Base-by-base conservation (phyloP, 768 basidiomycete species). In the Butyriboletus loyo region DNA sequence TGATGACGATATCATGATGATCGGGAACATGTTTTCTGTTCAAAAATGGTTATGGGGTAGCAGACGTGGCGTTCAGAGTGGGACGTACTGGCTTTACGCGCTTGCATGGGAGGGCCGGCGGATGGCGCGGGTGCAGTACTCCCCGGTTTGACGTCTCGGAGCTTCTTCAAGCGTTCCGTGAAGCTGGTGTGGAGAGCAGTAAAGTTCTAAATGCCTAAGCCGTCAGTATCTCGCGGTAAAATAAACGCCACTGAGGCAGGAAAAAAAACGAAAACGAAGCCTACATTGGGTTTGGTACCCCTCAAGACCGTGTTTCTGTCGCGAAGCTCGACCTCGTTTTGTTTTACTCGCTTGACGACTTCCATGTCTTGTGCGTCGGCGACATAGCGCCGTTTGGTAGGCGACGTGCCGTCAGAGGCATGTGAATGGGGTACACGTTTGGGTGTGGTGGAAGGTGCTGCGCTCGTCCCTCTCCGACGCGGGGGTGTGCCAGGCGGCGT, bases 1-100 rank as follows among this genome's bases (percentile, higher is more conserved):
- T 17, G 15, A 94, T 0, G 94, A 96, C 0, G 95, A 96, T 38
- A 99, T 94, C 75, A 98, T 89, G 70, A 98, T 97, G 64, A 99
- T 98, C 0, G 96, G 96, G 71, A 88, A 88, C 62, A 80, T 83
- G 64, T 84, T 84, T 57, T 81, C 86, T 90, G 68, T 7, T 17
- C 24, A 4, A 31, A 15, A 1, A 4, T 4, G 31, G 17, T 15
- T 25, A 30, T n/a, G 22, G n/a, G 10, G 13, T 17, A 35, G 19
- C 1, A 21, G 11, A 10, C 1, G 1, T 7, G 15, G 40, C 38
- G 1, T 15, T 30, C 0, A 35, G 27, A 34, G 11, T 3, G 9
- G 24, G 30, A 76, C 86, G 55, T 64, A 86, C 88, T 80, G 35
- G 85, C 78, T 80, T 89, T 91, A 30, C 85, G 82, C 2, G 81